Evolutionary conservation across 2,329 filamentous ascomycete genomes (phyloP).

Genomic region (Didymella glomerata): DNA sequence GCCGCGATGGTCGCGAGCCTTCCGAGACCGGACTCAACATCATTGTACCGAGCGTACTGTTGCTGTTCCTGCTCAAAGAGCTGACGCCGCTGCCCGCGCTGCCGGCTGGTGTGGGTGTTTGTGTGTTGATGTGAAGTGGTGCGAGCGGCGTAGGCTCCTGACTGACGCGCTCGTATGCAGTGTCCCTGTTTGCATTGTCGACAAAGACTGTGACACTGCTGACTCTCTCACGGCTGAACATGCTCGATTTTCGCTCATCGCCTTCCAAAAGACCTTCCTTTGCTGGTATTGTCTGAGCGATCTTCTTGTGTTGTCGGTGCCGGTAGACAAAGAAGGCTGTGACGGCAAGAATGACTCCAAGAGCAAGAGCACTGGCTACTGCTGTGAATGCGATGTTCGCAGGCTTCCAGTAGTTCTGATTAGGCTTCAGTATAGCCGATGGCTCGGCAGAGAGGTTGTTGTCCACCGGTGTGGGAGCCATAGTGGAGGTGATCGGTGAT

Average conservation of each 20-base stretch:
- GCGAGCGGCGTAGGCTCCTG: conserved; percentile 38
- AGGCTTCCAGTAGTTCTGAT: conserved; percentile 35
- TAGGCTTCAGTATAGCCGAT: conserved; percentile 18
- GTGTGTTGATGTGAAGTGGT: conserved; percentile 39
- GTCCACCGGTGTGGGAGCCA: conserved; percentile 41
- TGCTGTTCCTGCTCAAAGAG: conserved; percentile 28
- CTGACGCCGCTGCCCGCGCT: conserved; percentile 38
- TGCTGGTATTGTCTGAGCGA: conserved; percentile 29
- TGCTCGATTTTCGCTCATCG: conserved; percentile 42
- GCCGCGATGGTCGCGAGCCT: conserved; percentile 27
- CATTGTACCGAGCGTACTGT: conserved; percentile 32
- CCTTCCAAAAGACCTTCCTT: conserved; percentile 39
- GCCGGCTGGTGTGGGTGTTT: conserved; percentile 25
- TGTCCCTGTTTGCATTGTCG: conserved; percentile 31
- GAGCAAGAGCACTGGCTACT: conserved; percentile 37
- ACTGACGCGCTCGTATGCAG: conserved; percentile 29
- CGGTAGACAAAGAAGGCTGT: conserved; percentile 35
- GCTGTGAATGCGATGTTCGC: conserved; percentile 39
- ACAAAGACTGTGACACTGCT: conserved; percentile 45
- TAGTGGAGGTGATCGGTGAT: conserved; percentile 16
- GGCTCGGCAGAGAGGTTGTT: conserved; percentile 22
- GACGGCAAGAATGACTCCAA: conserved; percentile 31
- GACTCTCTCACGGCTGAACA: conserved; percentile 44
- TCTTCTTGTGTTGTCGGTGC: conserved; percentile 38
- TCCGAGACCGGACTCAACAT: conserved; percentile 36